Conservation (phyloP, 2,329 filamentous ascomycete species). For the Aureobasidium zeae region DNA sequence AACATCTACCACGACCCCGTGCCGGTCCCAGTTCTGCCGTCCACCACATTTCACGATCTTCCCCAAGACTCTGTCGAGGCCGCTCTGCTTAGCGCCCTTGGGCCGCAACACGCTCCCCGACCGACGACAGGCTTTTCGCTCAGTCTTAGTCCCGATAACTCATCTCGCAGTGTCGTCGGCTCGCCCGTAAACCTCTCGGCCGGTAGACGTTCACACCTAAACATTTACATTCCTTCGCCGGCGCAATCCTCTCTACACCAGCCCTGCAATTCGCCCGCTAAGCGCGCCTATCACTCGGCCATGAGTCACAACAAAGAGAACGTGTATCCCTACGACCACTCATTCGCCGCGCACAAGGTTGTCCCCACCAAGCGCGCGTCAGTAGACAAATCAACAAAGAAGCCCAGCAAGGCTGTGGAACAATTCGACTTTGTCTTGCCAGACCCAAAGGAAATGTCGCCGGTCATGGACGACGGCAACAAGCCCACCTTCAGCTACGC, state of each 20-base stretch:
- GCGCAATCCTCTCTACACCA: conserved; percentile 47
- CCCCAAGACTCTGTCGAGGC: conserved; percentile 35
- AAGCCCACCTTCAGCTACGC: conserved; percentile 94
- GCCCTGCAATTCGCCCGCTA: conserved; percentile 63
- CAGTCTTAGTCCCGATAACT: conserved; percentile 48
- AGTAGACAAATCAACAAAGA: conserved; percentile 72
- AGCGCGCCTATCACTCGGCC: conserved; percentile 48
- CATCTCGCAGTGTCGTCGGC: conserved; percentile 45
- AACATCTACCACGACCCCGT: conserved; percentile 51
- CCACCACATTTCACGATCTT: conserved; percentile 29
- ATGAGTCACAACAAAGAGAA: conserved; percentile 46
- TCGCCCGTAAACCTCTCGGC: conserved; percentile 64
- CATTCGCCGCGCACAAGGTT: conserved; percentile 25
- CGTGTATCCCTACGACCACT: conserved; percentile 33
- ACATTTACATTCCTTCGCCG: conserved; percentile 59
- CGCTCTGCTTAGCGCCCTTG: conserved; percentile 41
- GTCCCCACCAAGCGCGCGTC: conserved; percentile 48
- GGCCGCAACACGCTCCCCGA: conserved; percentile 37
- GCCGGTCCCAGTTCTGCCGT: conserved; percentile 26
- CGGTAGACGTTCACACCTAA: conserved; percentile 55
- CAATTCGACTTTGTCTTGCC: conserved; percentile 48
- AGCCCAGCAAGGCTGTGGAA: conserved; percentile 51
- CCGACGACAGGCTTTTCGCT: conserved; percentile 55
- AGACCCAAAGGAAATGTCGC: conserved; percentile 68
- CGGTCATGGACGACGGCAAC: conserved; percentile 71